phyloP scores from a whole-genome alignment of 2,329 filamentous ascomycete species.

The Aureobasidium sp. region DNA sequence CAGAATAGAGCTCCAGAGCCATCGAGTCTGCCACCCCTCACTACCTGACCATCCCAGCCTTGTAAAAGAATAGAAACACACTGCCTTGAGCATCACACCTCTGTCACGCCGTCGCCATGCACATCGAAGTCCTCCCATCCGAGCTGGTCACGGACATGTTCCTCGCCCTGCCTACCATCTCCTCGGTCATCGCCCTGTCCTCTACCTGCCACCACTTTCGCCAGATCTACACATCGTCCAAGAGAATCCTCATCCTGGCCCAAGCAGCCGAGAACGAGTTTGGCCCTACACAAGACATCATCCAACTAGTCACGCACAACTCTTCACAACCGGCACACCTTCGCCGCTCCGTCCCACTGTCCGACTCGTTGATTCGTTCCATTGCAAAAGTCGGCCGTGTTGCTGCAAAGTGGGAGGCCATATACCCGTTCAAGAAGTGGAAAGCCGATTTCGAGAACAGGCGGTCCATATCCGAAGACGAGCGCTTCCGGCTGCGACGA shows the following conservation, averaged over 20 bases:
- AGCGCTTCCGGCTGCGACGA: slow-evolving; percentile 44
- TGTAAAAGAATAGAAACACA: not conserved
- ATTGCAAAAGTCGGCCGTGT: slow-evolving; percentile 45
- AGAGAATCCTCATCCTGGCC: slow-evolving; percentile 46
- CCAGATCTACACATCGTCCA: slow-evolving; percentile 43
- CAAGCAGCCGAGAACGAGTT: slow-evolving; percentile 46
- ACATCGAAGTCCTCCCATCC: slow-evolving; percentile 46
- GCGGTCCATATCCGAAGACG: slow-evolving; percentile 41
- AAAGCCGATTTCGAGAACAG: slow-evolving; percentile 47
- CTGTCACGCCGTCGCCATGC: slow-evolving; percentile 31
- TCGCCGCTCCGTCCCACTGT: slow-evolving; percentile 44
- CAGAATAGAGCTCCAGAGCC: not conserved
- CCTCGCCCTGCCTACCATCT: slow-evolving; percentile 42
- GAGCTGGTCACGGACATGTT: slow-evolving; percentile 51
- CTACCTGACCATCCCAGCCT: not conserved
- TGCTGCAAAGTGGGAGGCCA: slow-evolving; percentile 49
- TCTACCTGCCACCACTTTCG: slow-evolving; percentile 47
- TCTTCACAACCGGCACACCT: slow-evolving; percentile 49
- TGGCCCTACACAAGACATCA: slow-evolving; percentile 49
- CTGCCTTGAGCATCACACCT: not conserved
- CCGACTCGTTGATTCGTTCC: slow-evolving; percentile 46
- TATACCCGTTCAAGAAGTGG: slow-evolving; percentile 58
- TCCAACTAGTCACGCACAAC: slow-evolving; percentile 53
- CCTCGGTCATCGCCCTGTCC: slow-evolving; percentile 46
- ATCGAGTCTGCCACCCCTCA: not conserved